phyloP scores from a whole-genome alignment of 129 eudicot species.

The Flaveria linearis region DNA sequence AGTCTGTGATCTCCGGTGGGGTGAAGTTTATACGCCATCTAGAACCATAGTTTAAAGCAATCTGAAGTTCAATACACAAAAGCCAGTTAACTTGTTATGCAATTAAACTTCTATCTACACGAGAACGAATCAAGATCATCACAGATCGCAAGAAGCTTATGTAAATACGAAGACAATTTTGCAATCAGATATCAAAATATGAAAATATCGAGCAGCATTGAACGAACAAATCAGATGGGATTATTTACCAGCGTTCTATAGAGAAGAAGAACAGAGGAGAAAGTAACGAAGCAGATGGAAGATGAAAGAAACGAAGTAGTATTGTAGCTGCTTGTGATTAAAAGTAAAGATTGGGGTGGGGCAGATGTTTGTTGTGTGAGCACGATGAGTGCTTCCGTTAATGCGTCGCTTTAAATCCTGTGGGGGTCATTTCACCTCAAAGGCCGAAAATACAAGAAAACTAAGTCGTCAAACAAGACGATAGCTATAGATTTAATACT shows the following conservation, averaged over 20 bases:
- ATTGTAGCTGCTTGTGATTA: neutral
- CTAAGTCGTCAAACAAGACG: no score
- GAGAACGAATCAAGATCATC: neutral
- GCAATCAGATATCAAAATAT: neutral
- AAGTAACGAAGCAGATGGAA: neutral
- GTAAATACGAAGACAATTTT: neutral
- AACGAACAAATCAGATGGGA: no score
- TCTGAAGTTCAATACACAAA: neutral
- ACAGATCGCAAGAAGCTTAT: neutral
- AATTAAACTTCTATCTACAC: no score
- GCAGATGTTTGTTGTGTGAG: neutral
- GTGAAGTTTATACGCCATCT: slow-evolving; percentile 69
- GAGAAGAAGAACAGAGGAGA: neutral
- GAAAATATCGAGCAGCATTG: neutral
- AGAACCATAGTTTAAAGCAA: slow-evolving; percentile 47
- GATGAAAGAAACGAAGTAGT: neutral
- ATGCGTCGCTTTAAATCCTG: slow-evolving; percentile 28
- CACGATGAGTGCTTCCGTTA: slow-evolving; percentile 8
- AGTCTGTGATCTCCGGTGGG: slow-evolving; percentile 71
- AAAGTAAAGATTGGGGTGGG: slow-evolving; percentile 26
- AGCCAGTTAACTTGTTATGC: neutral
- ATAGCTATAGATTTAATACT: no score
- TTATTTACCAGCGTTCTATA: no score
- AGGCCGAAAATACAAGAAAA: slow-evolving; percentile 1
- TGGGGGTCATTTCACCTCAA: slow-evolving; percentile 13